Percentiles rank a stretch among this genome's conserved stretches.
phyloP scores from a whole-genome alignment of 306 rosid genomes.

The Glycine soja region DNA sequence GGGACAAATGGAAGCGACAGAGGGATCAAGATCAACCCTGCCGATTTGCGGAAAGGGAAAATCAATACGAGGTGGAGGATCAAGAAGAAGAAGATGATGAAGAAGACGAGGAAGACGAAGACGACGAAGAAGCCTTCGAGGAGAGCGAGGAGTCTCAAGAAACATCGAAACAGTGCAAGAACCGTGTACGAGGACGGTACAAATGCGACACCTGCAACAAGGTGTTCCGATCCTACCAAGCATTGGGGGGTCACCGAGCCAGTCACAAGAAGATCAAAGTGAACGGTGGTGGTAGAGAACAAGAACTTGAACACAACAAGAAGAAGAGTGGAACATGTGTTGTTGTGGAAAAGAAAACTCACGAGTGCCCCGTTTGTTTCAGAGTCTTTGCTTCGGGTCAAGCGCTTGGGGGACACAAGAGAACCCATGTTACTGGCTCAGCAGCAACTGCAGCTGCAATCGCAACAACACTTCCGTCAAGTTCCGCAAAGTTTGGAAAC shows the following conservation, averaged over 20 bases:
- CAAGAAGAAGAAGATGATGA: conserved; percentile 33
- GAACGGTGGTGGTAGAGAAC: neutral
- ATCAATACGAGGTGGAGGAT: conserved; percentile 24
- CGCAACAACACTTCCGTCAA: neutral
- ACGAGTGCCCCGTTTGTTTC: conserved; percentile 87
- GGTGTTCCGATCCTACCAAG: conserved; percentile 86
- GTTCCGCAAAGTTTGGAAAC: conserved; percentile 44
- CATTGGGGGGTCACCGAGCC: conserved; percentile 93
- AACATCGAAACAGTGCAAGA: conserved; percentile 52
- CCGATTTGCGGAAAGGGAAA: neutral
- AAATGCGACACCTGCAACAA: conserved; percentile 91
- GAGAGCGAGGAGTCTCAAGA: conserved; percentile 71
- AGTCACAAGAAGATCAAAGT: conserved; percentile 85
- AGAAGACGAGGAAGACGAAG: conserved; percentile 4
- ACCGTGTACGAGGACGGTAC: conserved; percentile 56
- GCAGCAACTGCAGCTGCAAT: neutral
- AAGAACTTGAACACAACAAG: neutral
- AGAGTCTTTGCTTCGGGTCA: conserved; percentile 93
- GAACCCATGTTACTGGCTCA: conserved; percentile 74
- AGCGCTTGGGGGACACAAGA: conserved; percentile 98
- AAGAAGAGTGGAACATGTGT: conserved; percentile 45
- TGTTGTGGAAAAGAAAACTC: conserved; percentile 60
- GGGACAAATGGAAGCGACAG: conserved; percentile 76
- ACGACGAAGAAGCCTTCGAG: conserved; percentile 50
- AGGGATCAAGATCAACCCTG: neutral